These are phyloP conservation scores for Saccharomycopsis babjevae DNA, from an alignment of 805 yeast species.

Conservation along the genomic window DNA sequence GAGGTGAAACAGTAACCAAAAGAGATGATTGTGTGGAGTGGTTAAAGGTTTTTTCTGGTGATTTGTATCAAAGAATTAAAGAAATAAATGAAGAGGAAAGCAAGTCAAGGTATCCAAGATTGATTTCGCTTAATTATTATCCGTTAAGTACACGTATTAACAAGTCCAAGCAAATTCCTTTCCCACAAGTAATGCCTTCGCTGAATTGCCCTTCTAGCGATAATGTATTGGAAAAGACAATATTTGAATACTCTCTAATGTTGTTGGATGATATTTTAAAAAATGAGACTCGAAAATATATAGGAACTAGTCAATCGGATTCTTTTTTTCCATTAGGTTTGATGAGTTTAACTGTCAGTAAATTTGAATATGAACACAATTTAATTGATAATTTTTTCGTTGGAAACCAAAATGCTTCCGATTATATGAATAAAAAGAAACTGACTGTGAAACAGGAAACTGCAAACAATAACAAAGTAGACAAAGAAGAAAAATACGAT, in stretches of 20 bases:
- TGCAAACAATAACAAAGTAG: not conserved
- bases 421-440: not conserved
- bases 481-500: not conserved
- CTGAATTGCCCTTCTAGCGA: not conserved
- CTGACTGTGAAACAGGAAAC: not conserved
- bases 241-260: constrained; percentile 28
- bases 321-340: constrained; percentile 39
- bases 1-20: constrained; percentile 41
- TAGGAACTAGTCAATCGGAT: constrained; percentile 12
- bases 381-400: constrained; percentile 15
- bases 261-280: constrained; percentile 31
- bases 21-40: constrained; percentile 57
- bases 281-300: constrained; percentile 22
- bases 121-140: constrained; percentile 8
- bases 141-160: not conserved
- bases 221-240: constrained; percentile 20
- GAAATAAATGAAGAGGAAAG: constrained; percentile 64
- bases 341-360: constrained; percentile 42
- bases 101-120: constrained; percentile 8
- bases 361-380: constrained; percentile 35
- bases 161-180: constrained; percentile 12
- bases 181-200: constrained; percentile 4
- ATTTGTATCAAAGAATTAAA: constrained; percentile 54
- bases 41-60: constrained; percentile 79
- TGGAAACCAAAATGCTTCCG: not conserved